Evolutionary conservation across 1,139 yeast genomes (phyloP).

Genomic region (Hyphopichia buzzinii): DNA sequence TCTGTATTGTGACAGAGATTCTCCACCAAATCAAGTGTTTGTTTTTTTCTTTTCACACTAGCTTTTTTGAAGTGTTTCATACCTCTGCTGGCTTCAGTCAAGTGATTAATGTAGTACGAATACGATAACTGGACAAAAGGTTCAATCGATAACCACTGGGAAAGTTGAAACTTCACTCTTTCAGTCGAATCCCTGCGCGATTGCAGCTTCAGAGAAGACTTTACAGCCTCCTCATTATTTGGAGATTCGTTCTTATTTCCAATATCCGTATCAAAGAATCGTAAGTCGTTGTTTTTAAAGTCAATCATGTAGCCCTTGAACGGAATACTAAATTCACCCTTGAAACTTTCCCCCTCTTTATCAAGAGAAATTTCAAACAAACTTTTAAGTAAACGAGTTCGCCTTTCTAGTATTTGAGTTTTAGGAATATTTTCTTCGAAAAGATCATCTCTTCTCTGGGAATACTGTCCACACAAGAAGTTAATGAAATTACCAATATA

Average conservation of each 20-base stretch:
- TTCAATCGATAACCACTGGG: constrained; percentile 39
- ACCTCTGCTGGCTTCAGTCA: constrained; percentile 10
- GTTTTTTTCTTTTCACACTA: neutral
- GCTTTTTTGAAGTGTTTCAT: constrained; percentile 10
- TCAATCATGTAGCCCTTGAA: constrained; percentile 34
- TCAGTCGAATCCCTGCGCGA: neutral
- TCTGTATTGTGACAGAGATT: neutral
- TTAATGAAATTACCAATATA: neutral
- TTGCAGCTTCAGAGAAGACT: neutral
- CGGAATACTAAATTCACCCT: constrained; percentile 7
- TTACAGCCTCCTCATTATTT: neutral
- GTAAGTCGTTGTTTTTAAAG: constrained; percentile 34
- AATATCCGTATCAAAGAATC: constrained; percentile 22
- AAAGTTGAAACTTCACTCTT: constrained; percentile 26
- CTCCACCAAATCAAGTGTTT: neutral
- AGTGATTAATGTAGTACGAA: constrained; percentile 20
- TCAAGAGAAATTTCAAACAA: neutral
- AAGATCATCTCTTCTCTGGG: neutral
- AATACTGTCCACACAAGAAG: neutral
- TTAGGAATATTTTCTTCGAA: neutral
- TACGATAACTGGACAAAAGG: constrained; percentile 37
- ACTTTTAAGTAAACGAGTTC: neutral
- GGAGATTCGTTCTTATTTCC: constrained; percentile 3
- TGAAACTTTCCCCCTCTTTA: neutral
- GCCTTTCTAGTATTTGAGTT: neutral